Percentiles rank a stretch among this genome's conserved stretches.
phyloP scores from a whole-genome alignment of 2,329 filamentous ascomycete genomes.

The Ophiocordyceps camponoti-rufipedis region DNA sequence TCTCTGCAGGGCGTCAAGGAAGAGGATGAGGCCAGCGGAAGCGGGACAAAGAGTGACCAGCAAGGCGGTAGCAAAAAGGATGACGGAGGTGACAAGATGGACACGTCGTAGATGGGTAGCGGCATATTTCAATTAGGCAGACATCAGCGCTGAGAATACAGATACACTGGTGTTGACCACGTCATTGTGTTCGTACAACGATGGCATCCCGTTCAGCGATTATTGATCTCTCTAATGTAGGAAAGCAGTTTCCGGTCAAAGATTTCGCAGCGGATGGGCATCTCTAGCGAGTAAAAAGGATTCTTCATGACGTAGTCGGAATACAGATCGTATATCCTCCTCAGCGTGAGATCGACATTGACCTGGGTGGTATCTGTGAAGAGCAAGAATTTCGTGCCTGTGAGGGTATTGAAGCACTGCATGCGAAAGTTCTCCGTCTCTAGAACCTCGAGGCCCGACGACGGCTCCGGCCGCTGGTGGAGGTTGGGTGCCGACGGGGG shows the following conservation, averaged over 20 bases:
- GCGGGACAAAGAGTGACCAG: slow-evolving; percentile 19
- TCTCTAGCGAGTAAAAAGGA: slow-evolving; percentile 94
- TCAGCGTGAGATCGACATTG: slow-evolving; percentile 70
- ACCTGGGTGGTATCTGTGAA: slow-evolving; percentile 82
- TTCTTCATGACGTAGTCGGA: slow-evolving; percentile 99
- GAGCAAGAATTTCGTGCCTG: slow-evolving; percentile 85
- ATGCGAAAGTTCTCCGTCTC: slow-evolving; percentile 89
- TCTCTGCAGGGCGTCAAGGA: slow-evolving; percentile 70
- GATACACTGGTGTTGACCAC: background rate
- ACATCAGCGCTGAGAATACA: slow-evolving; percentile 1
- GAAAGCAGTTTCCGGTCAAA: slow-evolving; percentile 76
- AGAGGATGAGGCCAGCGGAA: slow-evolving; percentile 44
- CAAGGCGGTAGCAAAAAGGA: slow-evolving; percentile 25
- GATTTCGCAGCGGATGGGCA: slow-evolving; percentile 88
- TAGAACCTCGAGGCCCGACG: slow-evolving; percentile 75
- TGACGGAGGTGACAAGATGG: slow-evolving; percentile 60
- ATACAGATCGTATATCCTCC: slow-evolving; percentile 85
- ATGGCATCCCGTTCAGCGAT: slow-evolving; percentile 18
- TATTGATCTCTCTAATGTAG: slow-evolving; percentile 60
- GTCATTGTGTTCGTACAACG: background rate
- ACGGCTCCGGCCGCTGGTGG: slow-evolving; percentile 37
- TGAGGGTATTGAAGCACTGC: slow-evolving; percentile 90
- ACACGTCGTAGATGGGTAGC: slow-evolving; percentile 41
- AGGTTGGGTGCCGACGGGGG: slow-evolving; percentile 18
- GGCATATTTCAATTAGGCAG: slow-evolving; percentile 6